A percentile compares a stretch with the other conserved stretches of the same genome.
Conservation (phyloP, 805 yeast species). For the Candida mattraensis region DNA sequence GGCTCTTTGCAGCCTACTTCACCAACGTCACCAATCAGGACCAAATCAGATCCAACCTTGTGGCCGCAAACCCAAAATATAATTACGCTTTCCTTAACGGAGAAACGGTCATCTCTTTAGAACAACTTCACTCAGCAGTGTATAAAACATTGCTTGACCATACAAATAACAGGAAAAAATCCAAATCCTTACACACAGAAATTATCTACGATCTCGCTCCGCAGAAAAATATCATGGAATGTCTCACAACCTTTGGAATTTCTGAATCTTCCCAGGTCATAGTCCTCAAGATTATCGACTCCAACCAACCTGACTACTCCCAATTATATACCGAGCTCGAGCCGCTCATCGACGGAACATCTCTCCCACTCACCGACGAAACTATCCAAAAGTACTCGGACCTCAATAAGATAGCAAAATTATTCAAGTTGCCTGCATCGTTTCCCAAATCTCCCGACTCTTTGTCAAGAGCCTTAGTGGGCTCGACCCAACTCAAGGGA, state of each 20-base stretch:
- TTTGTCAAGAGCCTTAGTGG: slow-evolving; percentile 26
- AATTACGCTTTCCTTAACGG: slow-evolving; percentile 71
- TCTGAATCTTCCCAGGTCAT: slow-evolving; percentile 47
- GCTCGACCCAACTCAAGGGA: slow-evolving; percentile 32
- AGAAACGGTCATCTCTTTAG: slow-evolving; percentile 52
- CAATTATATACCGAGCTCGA: slow-evolving; percentile 19
- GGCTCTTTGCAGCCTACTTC: slow-evolving; percentile 37
- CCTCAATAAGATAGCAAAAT: slow-evolving; percentile 26
- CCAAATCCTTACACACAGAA: slow-evolving; percentile 71
- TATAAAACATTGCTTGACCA: slow-evolving; percentile 60
- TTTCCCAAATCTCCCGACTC: slow-evolving; percentile 19
- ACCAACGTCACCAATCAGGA: slow-evolving; percentile 44
- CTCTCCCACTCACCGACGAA: slow-evolving; percentile 35
- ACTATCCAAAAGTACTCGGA: slow-evolving; percentile 34
- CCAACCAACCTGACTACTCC: slow-evolving; percentile 16
- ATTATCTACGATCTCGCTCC: slow-evolving; percentile 69
- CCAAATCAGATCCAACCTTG: slow-evolving; percentile 44
- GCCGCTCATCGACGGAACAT: slow-evolving; percentile 34
- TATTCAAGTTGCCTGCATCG: slow-evolving; percentile 27
- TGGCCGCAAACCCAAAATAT: slow-evolving; percentile 45
- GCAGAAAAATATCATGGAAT: slow-evolving; percentile 68
- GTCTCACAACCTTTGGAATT: slow-evolving; percentile 69
- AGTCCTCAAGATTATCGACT: slow-evolving; percentile 47
- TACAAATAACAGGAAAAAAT: slow-evolving; percentile 48
- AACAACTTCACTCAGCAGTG: slow-evolving; percentile 61